phyloP scores from a whole-genome alignment of 352 stramenopile species.

The Thraustochytrium sp. region DNA sequence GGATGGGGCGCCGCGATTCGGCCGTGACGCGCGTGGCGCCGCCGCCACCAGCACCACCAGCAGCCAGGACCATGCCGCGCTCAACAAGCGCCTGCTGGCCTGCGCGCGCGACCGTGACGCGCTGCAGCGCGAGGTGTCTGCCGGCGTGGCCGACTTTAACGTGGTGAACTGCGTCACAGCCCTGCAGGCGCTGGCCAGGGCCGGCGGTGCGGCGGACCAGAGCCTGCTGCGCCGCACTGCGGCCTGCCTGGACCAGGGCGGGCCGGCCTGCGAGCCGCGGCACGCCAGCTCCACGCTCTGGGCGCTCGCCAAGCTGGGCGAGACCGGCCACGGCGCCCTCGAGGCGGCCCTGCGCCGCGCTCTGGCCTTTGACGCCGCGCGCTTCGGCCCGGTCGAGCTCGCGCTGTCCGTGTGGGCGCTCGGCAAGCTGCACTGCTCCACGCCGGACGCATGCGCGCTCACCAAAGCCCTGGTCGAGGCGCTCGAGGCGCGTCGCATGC shows the following conservation, averaged over 20 bases:
- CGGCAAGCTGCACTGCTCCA: background rate
- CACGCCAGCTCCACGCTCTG: background rate
- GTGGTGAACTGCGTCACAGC: slow-evolving; percentile 32
- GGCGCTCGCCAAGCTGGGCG: slow-evolving; percentile 1
- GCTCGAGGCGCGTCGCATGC: background rate
- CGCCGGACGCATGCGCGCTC: background rate
- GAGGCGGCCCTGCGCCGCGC: background rate
- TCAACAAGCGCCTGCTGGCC: too few relatives aligned
- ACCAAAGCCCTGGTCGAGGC: background rate
- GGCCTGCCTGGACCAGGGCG: background rate
- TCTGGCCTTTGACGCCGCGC: background rate
- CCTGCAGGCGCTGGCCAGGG: background rate
- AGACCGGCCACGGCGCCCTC: background rate
- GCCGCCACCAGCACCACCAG: too few relatives aligned
- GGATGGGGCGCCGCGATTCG: too few relatives aligned
- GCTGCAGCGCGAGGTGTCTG: too few relatives aligned
- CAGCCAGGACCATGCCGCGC: too few relatives aligned
- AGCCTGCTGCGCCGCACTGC: background rate
- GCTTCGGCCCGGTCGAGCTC: background rate
- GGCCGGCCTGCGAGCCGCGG: background rate
- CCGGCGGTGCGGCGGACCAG: background rate
- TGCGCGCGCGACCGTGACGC: too few relatives aligned
- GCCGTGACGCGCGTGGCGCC: too few relatives aligned
- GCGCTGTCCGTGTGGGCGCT: slow-evolving; percentile 9
- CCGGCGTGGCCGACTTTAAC: slow-evolving; percentile 10